Evolutionary conservation across 1,284 basidiomycete genomes (phyloP), one percentile per base, ranked within the genome.

Genomic region (Marasmius fiardii): DNA sequence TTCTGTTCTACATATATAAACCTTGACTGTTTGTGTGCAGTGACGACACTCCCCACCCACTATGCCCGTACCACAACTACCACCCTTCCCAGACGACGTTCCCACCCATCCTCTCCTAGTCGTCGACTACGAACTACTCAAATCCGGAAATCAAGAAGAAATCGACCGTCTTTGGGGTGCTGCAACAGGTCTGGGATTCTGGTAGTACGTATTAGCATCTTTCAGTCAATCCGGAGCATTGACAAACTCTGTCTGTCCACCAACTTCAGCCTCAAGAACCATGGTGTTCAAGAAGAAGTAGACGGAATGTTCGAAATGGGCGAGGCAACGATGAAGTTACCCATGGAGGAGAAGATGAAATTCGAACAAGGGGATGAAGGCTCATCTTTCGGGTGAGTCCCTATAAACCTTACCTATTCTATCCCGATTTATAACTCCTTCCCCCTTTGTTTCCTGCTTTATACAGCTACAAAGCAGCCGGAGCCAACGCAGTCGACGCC

Each of bases 321-420:
- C 14, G 67, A 68, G 12, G 71, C 72, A 54, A 77, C 76, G 0
- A 73, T 82, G 62, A 67, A 69, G 1, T 67, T 82, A 0, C 77
- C 80, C 0, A 52, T 76, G 16, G 72, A 75, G 26, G 79, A 81
- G 60, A 79, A 79, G 61, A 70, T 82, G 71, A 71, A 73, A 56
- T 84, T 71, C 55, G 81, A 82, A 64, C 80, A 83, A 65, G 86
- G 87, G 1, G 81, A 88, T 60, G 70, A 69, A 5, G 86, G 86
- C 0, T 69, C 71, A 56, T 86, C 83, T 1, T 78, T 75, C 39
- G 80, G 81, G 72, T 72, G 53, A 21, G 67, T 51, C 11, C n/a
- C 4, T 5, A 39, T 39, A 33, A 6, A 23, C 16, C 2, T 43
- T n/a, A 2, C 20, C 21, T 4, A 20, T 12, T 10, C 20, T 12